Evolutionary conservation across 2,329 filamentous ascomycete genomes (phyloP), one percentile per base, ranked within the genome.

Genomic region (Arthroderma sp.): DNA sequence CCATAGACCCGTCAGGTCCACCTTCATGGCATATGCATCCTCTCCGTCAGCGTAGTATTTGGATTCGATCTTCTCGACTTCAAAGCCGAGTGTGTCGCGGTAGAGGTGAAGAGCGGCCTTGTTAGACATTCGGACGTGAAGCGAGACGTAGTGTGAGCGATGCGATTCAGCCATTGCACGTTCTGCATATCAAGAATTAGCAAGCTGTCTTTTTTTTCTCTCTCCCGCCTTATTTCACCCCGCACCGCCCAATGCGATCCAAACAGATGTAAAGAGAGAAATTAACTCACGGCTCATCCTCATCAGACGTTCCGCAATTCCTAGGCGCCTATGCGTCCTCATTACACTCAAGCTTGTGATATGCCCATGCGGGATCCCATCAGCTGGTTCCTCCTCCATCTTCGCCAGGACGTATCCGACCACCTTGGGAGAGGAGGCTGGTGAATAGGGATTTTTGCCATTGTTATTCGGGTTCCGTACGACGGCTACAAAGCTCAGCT

Each of bases 391-490:
- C 71, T 98, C 91, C 67, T 98, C 91, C 88, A 98, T 98, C 75
- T 98, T 98, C 42, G 91, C 91, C 28, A 98, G 80, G n/a, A 98
- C 91, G 62, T 98, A 98, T 56, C 91, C 91, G 27, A 98, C 91
- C 49, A 98, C 94, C 68, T 95, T 94, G 53, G 91, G 91, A 46
- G 36, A 42, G 11, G 51, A 51, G n/a, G 45, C 29, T 11, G 33
- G 33, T 65, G 89, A 84, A 39, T 81, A 80, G 1, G 80, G 77
- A 62, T 83, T 81, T 54, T 75, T 74, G 0, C 81, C 78, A 61
- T 81, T 81, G 55, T 76, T 76, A 31, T 86, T 84, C 32, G 83
- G 76, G 15, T 83, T 84, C 47, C 88, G 81, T 65, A 96, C 89
- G 57, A 98, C 87, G 55, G 91, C 91, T 46, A 98, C 89, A 67